Conservation (phyloP, 371 early-diverging fungal species). For the Haplosporangium sp. region DNA sequence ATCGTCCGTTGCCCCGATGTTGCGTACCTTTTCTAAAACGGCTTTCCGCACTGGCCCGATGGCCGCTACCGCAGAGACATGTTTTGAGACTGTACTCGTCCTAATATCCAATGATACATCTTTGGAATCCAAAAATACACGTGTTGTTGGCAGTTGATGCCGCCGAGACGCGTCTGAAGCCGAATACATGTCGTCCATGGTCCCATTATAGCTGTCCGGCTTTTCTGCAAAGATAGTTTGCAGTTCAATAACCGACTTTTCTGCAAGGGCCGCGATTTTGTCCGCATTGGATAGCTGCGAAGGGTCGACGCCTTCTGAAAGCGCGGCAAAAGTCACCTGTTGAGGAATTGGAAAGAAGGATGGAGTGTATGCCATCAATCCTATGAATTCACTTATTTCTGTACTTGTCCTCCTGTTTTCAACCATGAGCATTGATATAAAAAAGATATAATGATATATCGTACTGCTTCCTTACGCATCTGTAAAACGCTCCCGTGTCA, state of each 20-base stretch:
- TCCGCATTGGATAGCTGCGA: constrained; percentile 17
- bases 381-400: not conserved
- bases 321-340: constrained; percentile 69
- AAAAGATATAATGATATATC: too few species aligned
- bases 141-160: constrained; percentile 38
- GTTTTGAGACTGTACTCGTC: constrained; percentile 68
- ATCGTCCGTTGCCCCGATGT: constrained; percentile 53
- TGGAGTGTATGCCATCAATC: not conserved
- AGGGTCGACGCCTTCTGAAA: constrained; percentile 57
- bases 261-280: constrained; percentile 43
- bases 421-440: not conserved
- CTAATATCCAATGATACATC: constrained; percentile 80
- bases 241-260: constrained; percentile 34
- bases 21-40: constrained; percentile 72
- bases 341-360: not conserved
- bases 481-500: constrained; percentile 82
- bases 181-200: too few species aligned
- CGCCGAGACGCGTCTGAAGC: constrained; percentile 2
- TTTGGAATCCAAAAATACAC: constrained; percentile 68
- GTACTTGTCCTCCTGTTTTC: not conserved
- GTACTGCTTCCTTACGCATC: constrained; percentile 59
- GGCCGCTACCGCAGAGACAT: constrained; percentile 78
- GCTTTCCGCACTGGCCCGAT: constrained; percentile 71
- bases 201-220: not conserved
- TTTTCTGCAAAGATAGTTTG: constrained; percentile 26